Conservation (phyloP, 116 monocot genomes). For the Iris pallida region DNA sequence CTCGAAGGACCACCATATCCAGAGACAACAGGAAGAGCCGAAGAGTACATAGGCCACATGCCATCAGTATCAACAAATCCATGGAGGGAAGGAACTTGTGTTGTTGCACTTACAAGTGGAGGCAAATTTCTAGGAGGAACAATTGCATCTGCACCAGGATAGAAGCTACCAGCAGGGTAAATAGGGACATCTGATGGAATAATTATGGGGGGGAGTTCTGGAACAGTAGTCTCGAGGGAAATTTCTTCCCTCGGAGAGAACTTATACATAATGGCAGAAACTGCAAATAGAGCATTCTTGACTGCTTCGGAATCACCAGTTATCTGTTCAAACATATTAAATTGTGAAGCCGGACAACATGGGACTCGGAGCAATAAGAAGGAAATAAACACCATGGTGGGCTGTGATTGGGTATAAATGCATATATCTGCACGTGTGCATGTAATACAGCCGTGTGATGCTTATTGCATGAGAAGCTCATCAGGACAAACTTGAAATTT, state of each 20-base stretch:
- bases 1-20: conserved; percentile 25
- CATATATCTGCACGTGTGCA: too few species aligned
- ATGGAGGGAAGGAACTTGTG: conserved; percentile 39
- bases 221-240: conserved; percentile 56
- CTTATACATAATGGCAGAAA: conserved; percentile 76
- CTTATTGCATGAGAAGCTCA: too few species aligned
- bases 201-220: conserved; percentile 47
- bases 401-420: too few species aligned
- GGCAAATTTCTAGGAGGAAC: conserved; percentile 26
- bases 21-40: conserved; percentile 49
- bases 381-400: too few species aligned
- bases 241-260: conserved; percentile 65
- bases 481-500: too few species aligned
- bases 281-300: conserved; percentile 46
- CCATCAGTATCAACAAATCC: conserved; percentile 23
- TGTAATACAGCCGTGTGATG: too few species aligned
- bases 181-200: conserved; percentile 70
- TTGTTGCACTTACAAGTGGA: conserved; percentile 26
- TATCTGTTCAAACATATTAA: conserved; percentile 59
- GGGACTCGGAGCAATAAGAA: too few species aligned
- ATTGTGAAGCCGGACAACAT: too few species aligned
- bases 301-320: conserved; percentile 59
- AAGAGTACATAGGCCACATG: conserved; percentile 43
- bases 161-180: conserved; percentile 45
- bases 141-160: conserved; percentile 32